Evolutionary conservation across 495 filamentous ascomycete genomes (phyloP), one percentile per base, ranked within the genome.

Genomic region (Cryomyces antarcticus): DNA sequence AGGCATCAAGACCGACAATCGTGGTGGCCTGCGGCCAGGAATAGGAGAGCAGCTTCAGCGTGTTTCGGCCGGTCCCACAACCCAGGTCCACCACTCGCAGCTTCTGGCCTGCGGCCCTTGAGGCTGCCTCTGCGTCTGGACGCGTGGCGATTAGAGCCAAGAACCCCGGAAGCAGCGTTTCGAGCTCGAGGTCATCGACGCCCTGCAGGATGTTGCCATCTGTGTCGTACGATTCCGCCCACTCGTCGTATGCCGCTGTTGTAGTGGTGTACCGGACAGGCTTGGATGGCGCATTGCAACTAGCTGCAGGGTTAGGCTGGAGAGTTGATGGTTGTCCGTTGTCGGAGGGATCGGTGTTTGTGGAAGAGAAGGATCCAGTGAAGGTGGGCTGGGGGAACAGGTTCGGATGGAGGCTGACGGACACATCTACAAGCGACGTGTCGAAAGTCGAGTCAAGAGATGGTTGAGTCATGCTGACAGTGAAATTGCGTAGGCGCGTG

Each of bases 141-240:
- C 17, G 17, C 11, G 17, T 42, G 28, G 29, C 49, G 52, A 9
- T 49, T 35, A 4, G 45, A 46, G 49, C 38, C 7, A 79, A 51
- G 41, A 81, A 68, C 0, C 46, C 42, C 2, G 77, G 75, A 27
- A 84, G 62, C 1, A 78, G 51, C 1, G 52, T 45, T 7, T 48
- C 50, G 52, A 81, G 65, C 52, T 77, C 68, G 33, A 70, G 52
- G 30, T 70, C 71, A 52, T 85, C 80, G 30, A 80, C 62, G 5
- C 68, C 67, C 60, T 83, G 80, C 2, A 85, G 64, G 54, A 82
- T 78, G 54, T 83, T 85, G 28, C 72, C 72, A 46, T 84, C 77
- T 35, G 66, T 73, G 52, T 85, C 78, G 57, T 85, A 84, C 46
- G 74, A 62, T 54, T 66, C 40, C 27, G 62, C 60, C 67, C 66